phyloP scores from a whole-genome alignment of 768 basidiomycete genomes.

The Mycena vulgaris region DNA sequence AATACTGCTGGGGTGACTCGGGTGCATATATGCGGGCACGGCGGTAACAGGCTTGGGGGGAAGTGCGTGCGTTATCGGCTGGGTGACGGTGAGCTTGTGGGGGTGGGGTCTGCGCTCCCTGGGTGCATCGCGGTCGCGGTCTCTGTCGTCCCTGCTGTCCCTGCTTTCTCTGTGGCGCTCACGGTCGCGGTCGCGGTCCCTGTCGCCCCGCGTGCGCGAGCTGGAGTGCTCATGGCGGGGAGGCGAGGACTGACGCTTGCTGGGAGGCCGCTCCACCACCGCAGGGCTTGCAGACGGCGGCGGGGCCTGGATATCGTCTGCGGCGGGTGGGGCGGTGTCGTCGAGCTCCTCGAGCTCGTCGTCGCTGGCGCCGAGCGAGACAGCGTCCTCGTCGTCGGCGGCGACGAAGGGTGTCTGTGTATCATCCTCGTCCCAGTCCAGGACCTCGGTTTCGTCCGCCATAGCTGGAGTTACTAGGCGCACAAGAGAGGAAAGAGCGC shows the following conservation, averaged over 20 bases:
- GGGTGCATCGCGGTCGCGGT: constrained; percentile 21
- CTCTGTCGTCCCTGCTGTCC: constrained; percentile 31
- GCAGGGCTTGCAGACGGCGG: constrained; percentile 14
- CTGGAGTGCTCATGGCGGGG: constrained; percentile 12
- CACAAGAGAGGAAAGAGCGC: constrained; percentile 36
- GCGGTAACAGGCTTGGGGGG: constrained; percentile 35
- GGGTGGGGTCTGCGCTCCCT: constrained; percentile 31
- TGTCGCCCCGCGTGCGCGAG: constrained; percentile 9
- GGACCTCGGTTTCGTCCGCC: constrained; percentile 77
- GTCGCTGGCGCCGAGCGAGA: constrained; percentile 43
- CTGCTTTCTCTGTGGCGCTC: constrained; percentile 9
- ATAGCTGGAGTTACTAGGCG: constrained; percentile 50
- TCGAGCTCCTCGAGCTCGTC: constrained; percentile 34
- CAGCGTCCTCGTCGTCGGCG: constrained; percentile 75
- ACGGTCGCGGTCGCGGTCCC: constrained; percentile 17
- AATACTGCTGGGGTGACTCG: constrained; percentile 28
- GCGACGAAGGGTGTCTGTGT: constrained; percentile 54
- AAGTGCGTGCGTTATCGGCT: constrained; percentile 35
- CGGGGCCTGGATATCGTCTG: not conserved
- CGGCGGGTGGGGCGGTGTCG: not conserved
- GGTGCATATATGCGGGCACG: constrained; percentile 25
- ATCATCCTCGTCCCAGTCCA: constrained; percentile 78
- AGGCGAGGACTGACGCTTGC: constrained; percentile 15
- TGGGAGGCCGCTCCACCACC: not conserved
- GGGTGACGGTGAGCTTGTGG: constrained; percentile 25